phyloP scores from a whole-genome alignment of 2,329 filamentous ascomycete genomes.

The Neoascochyta sp. region DNA sequence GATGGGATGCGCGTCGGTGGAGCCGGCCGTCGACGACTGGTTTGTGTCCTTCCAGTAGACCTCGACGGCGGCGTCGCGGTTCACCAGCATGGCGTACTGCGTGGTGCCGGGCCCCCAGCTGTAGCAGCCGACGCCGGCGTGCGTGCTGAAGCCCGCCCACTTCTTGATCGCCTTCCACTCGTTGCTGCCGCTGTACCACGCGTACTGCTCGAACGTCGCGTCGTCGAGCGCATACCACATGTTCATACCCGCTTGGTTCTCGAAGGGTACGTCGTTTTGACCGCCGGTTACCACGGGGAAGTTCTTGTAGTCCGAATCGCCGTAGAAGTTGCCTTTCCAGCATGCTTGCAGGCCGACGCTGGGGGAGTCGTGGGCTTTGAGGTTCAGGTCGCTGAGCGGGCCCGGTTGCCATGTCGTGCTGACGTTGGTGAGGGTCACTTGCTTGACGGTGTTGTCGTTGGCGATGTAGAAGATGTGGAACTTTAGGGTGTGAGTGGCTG shows the following conservation, averaged over 20 bases:
- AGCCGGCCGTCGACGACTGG: slow-evolving; percentile 17
- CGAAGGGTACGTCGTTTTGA: slow-evolving; percentile 21
- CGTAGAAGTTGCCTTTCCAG: slow-evolving; percentile 65
- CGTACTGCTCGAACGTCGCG: slow-evolving; percentile 41
- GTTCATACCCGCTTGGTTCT: slow-evolving; percentile 40
- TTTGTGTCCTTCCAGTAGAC: slow-evolving; percentile 47
- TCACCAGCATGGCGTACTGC: slow-evolving; percentile 45
- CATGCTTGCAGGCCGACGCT: slow-evolving; percentile 79
- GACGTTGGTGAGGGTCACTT: slow-evolving; percentile 39
- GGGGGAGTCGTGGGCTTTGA: slow-evolving; percentile 86
- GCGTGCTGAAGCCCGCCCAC: slow-evolving; percentile 42
- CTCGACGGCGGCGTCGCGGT: slow-evolving; percentile 38
- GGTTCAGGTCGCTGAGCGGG: slow-evolving; percentile 64
- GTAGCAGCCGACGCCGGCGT: slow-evolving; percentile 46
- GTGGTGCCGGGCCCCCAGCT: slow-evolving; percentile 41
- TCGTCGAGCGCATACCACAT: slow-evolving; percentile 44
- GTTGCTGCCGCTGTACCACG: slow-evolving; percentile 40
- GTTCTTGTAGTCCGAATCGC: slow-evolving; percentile 38
- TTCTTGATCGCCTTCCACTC: slow-evolving; percentile 37
- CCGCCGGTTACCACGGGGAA: slow-evolving; percentile 31
- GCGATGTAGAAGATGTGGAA: slow-evolving; percentile 44
- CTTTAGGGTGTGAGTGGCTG: slow-evolving; percentile 11
- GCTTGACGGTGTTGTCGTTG: slow-evolving; percentile 38
- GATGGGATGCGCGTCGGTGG: slow-evolving; percentile 37
- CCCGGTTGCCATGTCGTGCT: slow-evolving; percentile 38